Conservation (phyloP, 352 stramenopile species). For the Globisporangium nagaii region DNA sequence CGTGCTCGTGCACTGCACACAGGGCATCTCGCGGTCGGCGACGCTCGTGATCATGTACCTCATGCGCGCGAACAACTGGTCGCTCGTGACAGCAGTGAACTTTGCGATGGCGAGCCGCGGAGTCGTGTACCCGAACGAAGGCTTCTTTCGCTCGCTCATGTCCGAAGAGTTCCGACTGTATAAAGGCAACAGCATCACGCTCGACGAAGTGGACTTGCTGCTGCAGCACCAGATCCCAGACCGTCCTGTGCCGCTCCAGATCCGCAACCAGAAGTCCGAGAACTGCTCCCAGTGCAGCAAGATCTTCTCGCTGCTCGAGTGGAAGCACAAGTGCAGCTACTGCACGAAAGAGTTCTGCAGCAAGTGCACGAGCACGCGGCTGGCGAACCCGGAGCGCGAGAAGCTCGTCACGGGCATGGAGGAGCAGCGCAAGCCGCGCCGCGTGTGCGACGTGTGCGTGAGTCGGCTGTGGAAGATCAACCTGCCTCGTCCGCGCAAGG, state of each 20-base stretch:
- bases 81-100: conserved; percentile 77
- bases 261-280: conserved; percentile 56
- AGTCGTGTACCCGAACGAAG: conserved; percentile 81
- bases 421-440: conserved; percentile 48
- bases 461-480: conserved; percentile 78
- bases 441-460: conserved; percentile 74
- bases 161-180: conserved; percentile 72
- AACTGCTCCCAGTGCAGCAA: conserved; percentile 68
- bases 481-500: conserved; percentile 60
- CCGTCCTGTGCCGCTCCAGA: conserved; percentile 61
- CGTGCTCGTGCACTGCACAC: conserved; percentile 81
- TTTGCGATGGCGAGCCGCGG: conserved; percentile 69
- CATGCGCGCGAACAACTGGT: conserved; percentile 81
- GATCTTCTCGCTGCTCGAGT: conserved; percentile 74
- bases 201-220: conserved; percentile 67
- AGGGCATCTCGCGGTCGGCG: conserved; percentile 77
- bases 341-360: conserved; percentile 76
- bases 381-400: conserved; percentile 56
- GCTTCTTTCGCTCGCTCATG: conserved; percentile 74
- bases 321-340: conserved; percentile 82
- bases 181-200: conserved; percentile 65
- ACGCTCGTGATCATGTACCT: conserved; percentile 86
- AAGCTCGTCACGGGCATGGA: conserved; percentile 35
- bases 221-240: conserved; percentile 72
- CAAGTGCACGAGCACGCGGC: conserved; percentile 76